These are phyloP conservation scores for Pleurotus tuber-regium DNA, from an alignment of 768 basidiomycete species.

Conservation along the genomic window DNA sequence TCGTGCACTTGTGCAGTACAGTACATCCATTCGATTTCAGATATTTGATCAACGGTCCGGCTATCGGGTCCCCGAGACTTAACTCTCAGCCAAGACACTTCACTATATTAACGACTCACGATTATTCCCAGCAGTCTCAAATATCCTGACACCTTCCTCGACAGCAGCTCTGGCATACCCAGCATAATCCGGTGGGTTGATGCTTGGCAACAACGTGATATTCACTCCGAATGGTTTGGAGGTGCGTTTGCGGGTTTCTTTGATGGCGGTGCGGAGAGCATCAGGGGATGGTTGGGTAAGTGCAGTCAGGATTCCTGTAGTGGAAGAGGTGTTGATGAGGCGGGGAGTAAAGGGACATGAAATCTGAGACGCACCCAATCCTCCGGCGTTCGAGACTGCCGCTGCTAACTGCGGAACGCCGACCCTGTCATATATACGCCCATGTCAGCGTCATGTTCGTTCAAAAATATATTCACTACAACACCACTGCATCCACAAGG, in stretches of 20 bases:
- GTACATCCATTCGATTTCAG: slow-evolving; percentile 78
- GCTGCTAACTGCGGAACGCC: slow-evolving; percentile 72
- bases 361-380: slow-evolving; percentile 55
- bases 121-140: slow-evolving; percentile 92
- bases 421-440: slow-evolving; percentile 49
- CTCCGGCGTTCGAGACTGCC: slow-evolving; percentile 82
- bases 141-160: slow-evolving; percentile 84
- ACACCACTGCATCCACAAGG: neutral
- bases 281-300: slow-evolving; percentile 86
- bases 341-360: neutral
- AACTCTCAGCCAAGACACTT: neutral
- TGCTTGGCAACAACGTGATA: slow-evolving; percentile 82
- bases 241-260: slow-evolving; percentile 68
- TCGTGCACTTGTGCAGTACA: slow-evolving; percentile 90
- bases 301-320: slow-evolving; percentile 75
- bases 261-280: slow-evolving; percentile 75
- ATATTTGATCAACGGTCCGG: slow-evolving; percentile 73
- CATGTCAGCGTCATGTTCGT: neutral
- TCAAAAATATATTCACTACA: neutral
- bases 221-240: slow-evolving; percentile 83
- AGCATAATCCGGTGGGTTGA: slow-evolving; percentile 88
- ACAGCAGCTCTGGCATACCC: slow-evolving; percentile 80
- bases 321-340: slow-evolving; percentile 1
- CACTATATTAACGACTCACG: slow-evolving; percentile 44
- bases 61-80: slow-evolving; percentile 38